phyloP scores from a whole-genome alignment of 139 green algal species.

The Ettlia oleoabundans region DNA sequence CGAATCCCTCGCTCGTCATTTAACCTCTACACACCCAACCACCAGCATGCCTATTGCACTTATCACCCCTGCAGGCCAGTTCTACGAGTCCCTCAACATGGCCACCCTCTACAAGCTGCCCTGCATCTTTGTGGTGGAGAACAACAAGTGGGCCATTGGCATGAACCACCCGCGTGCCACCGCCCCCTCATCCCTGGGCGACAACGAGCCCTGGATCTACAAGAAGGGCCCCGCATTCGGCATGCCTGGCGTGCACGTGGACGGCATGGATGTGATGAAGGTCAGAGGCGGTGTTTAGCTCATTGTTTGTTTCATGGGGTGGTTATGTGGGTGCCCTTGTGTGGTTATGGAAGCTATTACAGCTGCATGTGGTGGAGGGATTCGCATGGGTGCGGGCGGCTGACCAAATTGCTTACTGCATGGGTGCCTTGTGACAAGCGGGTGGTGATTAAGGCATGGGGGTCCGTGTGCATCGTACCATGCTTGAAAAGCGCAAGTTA shows the following conservation, averaged over 20 bases:
- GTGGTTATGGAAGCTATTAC: too few relatives aligned
- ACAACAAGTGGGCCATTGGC: constrained; percentile 99
- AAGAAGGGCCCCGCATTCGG: constrained; percentile 98
- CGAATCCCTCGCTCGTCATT: too few relatives aligned
- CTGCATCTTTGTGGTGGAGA: constrained; percentile 99
- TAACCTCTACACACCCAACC: too few relatives aligned
- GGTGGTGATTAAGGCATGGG: too few relatives aligned
- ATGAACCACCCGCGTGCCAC: constrained; percentile 74
- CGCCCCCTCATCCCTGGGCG: constrained; percentile 48
- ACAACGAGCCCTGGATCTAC: constrained; percentile 93
- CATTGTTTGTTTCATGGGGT: too few relatives aligned
- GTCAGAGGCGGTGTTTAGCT: constrained; percentile 60
- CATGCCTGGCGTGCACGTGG: constrained; percentile 96
- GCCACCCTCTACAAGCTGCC: constrained; percentile 97
- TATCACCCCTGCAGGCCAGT: constrained; percentile 71
- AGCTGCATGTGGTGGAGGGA: too few relatives aligned
- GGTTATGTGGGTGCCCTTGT: too few relatives aligned
- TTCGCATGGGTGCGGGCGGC: too few relatives aligned
- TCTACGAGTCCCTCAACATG: constrained; percentile 99
- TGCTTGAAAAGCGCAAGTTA: background rate
- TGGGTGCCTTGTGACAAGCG: too few relatives aligned
- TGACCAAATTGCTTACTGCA: too few relatives aligned
- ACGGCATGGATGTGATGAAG: constrained; percentile 99
- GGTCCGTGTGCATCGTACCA: too few relatives aligned
- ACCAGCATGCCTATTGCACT: too few relatives aligned